Evolutionary conservation across 1,284 basidiomycete species (phyloP), one percentile per base, ranked within the genome.

Genomic region (Rhodofomes roseus): DNA sequence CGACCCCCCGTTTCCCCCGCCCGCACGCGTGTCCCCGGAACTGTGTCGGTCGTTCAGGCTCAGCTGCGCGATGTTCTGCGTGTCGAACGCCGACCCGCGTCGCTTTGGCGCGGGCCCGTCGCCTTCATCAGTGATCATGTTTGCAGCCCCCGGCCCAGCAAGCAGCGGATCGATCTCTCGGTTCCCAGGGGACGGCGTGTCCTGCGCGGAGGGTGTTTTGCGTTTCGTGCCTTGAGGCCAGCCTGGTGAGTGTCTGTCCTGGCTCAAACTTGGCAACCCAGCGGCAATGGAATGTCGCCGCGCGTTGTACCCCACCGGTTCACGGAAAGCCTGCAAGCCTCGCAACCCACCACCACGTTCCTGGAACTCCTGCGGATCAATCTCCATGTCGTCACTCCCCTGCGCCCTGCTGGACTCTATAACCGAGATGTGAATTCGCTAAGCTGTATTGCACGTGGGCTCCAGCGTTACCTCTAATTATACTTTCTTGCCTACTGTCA

Each of bases 61-160:
- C 64, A 91, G 76, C 66, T 88, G 83, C 18, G 85, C 83, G 64
- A 92, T 84, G 58, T 86, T 77, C 63, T 84, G 82, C 7, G 88
- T 85, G 65, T 93, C 91, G 65, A 90, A 82, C 36, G 87, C 83
- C 36, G 92, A 93, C 54, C 88, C 87, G 55, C 92, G 82, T 66
- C 91, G 84, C 73, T 93, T 93, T 59, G 85, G 79, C 22, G 89
- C 85, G 46, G 87, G 89, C n/a, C 76, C 83, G 61, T 89, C 85
- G 36, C 76, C 64, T 69, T 87, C 86, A 44, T 82, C 67, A 60
- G 76, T 77, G 76, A 81, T 81, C 50, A 73, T 73, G 61, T 81
- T 84, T 20, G 83, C 81, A 52, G 86, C 74, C 40, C 87, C 88
- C 60, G 86, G 84, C n/a, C 89, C 89, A 44, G 81, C 77, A 58